Evolutionary conservation across 805 yeast genomes (phyloP), one percentile per base, ranked within the genome.

Genomic region (Wickerhamiella siamensis): DNA sequence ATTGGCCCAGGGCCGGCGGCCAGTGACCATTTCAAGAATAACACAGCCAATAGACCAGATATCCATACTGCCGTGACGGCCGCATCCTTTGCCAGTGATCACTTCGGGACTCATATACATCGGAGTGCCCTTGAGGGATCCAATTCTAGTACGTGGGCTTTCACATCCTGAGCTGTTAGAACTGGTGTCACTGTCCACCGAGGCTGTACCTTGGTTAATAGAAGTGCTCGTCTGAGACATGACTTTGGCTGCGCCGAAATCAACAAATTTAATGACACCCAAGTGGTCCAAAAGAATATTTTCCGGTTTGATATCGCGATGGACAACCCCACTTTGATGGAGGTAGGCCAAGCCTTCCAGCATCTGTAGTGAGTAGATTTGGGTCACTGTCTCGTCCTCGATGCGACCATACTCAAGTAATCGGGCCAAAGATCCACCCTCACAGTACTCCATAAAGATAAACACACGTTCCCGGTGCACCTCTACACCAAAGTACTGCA

Each of bases 81-180:
- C 47, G 10, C 52, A 52, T 1, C 70, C 56, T 4, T 72, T 67
- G 2, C 96, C 96, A 1, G 91, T 83, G 44, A 91, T 83, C 0
- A 83, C 82, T 55, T 91, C 98, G 0, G 98, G 98, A 0, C 97
- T 84, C 97, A 91, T 88, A 62, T 91, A 91, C 96, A 88, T 91
- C 14, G 97, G 97, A 0, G 98, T 91, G 32, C 98, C 98, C 2
- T 94, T 77, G 67, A 81, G 70, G 9, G 51, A 43, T 34, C 48
- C 54, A 3, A 45, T 27, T 8, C 42, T 40, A 1, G 53, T 47
- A 18, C 22, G 35, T 6, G 29, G 29, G 29, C 10, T 24, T n/a
- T n/a, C n/a, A n/a, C n/a, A n/a, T n/a, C n/a, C 19, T 20, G 15
- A n/a, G 29, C 18, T 15, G 21, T 19, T 3, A 22, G 72, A 65